Conservation (phyloP, 202 grass and related monocot species). For the Schoenoplectus triqueter region DNA sequence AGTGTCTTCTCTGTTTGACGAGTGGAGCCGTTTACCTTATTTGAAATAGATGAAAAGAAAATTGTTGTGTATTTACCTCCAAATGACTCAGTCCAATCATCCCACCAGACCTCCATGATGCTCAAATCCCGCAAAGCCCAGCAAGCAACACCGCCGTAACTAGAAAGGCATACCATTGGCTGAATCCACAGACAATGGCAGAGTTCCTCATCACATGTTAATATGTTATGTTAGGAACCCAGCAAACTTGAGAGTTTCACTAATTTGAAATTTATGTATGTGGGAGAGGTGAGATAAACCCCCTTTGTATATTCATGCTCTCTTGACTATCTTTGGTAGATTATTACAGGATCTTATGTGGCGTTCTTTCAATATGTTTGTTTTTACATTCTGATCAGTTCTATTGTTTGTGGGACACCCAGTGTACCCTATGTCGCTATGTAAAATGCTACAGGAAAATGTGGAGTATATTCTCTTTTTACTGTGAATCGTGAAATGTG, state of each 20-base stretch:
- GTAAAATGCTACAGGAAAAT: background rate
- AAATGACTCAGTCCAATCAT: too few species aligned
- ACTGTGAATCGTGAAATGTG: too few species aligned
- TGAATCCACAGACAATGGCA: background rate
- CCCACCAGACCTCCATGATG: constrained; percentile 54
- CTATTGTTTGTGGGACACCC: background rate
- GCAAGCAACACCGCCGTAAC: constrained; percentile 53
- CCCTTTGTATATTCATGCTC: constrained; percentile 21
- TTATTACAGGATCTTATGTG: constrained; percentile 24
- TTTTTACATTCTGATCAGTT: background rate
- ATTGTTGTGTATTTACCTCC: too few species aligned
- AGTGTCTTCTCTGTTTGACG: too few species aligned
- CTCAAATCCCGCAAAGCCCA: constrained; percentile 54
- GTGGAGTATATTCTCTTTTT: background rate
- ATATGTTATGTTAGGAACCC: too few species aligned
- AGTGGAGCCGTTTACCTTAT: too few species aligned
- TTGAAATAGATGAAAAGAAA: too few species aligned
- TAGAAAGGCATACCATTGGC: background rate
- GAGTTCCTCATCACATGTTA: background rate
- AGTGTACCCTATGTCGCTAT: background rate
- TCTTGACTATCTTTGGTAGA: constrained; percentile 1
- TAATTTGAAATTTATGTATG: background rate
- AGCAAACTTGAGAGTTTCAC: too few species aligned
- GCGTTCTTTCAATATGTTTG: background rate
- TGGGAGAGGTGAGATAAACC: constrained; percentile 8